Conservation (phyloP, 2,329 filamentous ascomycete genomes). For the Chaetomiaceae sp. region DNA sequence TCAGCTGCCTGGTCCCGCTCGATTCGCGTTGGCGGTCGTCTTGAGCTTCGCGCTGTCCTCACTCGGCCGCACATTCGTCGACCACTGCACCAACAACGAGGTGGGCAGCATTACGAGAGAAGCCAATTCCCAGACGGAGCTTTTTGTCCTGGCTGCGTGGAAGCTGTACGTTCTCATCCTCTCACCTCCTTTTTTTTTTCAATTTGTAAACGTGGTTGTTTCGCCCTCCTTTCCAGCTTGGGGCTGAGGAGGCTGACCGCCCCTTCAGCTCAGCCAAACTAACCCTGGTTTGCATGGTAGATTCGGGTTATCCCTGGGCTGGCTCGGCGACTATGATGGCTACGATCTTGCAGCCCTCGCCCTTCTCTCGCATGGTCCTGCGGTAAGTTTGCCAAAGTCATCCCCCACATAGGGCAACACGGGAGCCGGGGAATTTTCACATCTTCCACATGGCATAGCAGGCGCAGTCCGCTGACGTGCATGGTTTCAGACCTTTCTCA, state of each 20-base stretch:
- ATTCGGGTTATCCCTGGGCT: conserved; percentile 66
- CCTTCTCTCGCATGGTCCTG: conserved; percentile 69
- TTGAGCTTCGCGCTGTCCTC: conserved; percentile 60
- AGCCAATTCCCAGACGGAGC: conserved; percentile 49
- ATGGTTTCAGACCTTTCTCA: conserved; percentile 60
- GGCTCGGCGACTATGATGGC: conserved; percentile 71
- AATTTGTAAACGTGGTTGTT: background rate
- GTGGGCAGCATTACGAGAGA: conserved; percentile 63
- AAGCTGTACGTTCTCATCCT: conserved; percentile 47
- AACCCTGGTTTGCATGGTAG: conserved; percentile 42
- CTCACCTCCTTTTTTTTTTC: background rate
- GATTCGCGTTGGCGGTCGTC: conserved; percentile 50
- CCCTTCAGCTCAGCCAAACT: conserved; percentile 20
- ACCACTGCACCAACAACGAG: conserved; percentile 58
- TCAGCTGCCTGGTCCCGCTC: conserved; percentile 41
- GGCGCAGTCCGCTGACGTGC: conserved; percentile 21
- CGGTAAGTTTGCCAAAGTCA: conserved; percentile 43
- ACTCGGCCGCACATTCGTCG: conserved; percentile 58
- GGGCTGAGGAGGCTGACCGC: conserved; percentile 31
- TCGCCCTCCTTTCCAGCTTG: conserved; percentile 19
- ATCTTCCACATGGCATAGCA: conserved; percentile 13
- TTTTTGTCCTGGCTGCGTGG: conserved; percentile 51
- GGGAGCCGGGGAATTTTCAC: conserved; percentile 7
- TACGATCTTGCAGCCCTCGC: conserved; percentile 63
- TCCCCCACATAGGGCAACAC: conserved; percentile 3